Conservation (phyloP, 2,329 filamentous ascomycete species). For the Trichoderma asperellum region DNA sequence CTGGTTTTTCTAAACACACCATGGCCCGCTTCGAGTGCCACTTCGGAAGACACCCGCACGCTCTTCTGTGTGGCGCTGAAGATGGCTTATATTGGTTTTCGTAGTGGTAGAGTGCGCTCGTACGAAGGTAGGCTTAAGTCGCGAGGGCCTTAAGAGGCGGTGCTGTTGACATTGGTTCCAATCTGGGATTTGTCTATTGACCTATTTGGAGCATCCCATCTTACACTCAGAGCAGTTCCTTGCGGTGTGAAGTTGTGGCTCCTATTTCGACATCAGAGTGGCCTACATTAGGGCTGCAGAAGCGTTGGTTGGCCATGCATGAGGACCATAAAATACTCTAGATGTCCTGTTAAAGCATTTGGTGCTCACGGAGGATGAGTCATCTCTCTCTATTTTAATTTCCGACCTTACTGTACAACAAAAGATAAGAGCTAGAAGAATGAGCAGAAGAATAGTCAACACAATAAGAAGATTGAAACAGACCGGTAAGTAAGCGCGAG, state of each 20-base stretch:
- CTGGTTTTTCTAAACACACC: not conserved
- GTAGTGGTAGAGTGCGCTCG: not conserved
- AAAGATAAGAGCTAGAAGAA: not conserved
- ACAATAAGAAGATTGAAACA: not conserved
- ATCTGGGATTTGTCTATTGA: not conserved
- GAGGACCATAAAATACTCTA: not conserved
- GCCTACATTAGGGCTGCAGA: not conserved
- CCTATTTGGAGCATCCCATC: not conserved
- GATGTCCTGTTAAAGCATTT: not conserved
- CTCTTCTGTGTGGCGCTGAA: not conserved
- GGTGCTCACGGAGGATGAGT: not conserved
- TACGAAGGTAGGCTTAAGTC: not conserved
- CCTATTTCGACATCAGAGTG: not conserved
- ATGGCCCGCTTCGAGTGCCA: not conserved
- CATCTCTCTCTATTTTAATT: not conserved
- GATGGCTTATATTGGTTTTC: not conserved
- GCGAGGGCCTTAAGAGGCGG: not conserved
- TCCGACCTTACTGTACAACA: not conserved
- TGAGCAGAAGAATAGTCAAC: not conserved
- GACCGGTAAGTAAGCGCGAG: not conserved
- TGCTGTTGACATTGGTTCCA: not conserved
- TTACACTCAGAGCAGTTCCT: not conserved
- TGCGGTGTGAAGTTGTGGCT: not conserved
- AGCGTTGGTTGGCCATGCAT: constrained; percentile 4
- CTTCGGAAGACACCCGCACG: not conserved